Evolutionary conservation across 148 eudicot genomes (phyloP).

Genomic region (Polygonum maritimum): DNA sequence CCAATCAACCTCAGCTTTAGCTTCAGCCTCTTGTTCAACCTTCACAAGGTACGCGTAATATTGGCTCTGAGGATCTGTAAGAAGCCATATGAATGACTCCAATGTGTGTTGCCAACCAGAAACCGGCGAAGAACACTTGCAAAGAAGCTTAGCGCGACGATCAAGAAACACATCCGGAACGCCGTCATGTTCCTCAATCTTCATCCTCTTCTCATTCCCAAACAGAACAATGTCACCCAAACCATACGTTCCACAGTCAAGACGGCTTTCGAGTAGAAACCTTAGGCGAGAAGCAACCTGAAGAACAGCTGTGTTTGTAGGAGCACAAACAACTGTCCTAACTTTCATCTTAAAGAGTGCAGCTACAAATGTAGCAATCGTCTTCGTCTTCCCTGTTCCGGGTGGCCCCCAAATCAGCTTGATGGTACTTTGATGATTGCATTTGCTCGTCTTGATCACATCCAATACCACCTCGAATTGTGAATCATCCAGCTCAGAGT

Average conservation of each 20-base stretch:
- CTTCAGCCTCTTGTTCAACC: background rate
- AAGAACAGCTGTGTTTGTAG: constrained; percentile 43
- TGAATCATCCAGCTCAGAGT: constrained; percentile 27
- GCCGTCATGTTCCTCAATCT: constrained; percentile 35
- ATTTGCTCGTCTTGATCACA: constrained; percentile 29
- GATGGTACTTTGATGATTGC: constrained; percentile 22
- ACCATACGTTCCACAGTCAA: constrained; percentile 27
- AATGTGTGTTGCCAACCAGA: constrained; percentile 41
- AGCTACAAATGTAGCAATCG: constrained; percentile 25
- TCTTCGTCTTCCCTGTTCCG: constrained; percentile 60
- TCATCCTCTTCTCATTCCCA: constrained; percentile 53
- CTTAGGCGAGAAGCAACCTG: constrained; percentile 26
- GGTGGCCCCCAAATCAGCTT: constrained; percentile 65
- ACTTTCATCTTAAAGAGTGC: constrained; percentile 19
- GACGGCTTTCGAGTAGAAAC: constrained; percentile 9
- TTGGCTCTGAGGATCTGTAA: constrained; percentile 29
- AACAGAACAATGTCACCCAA: constrained; percentile 57
- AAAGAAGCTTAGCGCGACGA: constrained; percentile 27
- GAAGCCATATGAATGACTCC: constrained; percentile 30
- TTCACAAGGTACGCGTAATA: constrained; percentile 27
- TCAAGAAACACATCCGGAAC: constrained; percentile 39
- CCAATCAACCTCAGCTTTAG: background rate
- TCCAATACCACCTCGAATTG: constrained; percentile 32
- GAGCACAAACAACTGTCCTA: constrained; percentile 44
- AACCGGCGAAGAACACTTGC: constrained; percentile 25